Percentiles rank a stretch among this genome's conserved stretches.
Conservation (phyloP, 257 asterid species). For the Fraxinus excelsior region DNA sequence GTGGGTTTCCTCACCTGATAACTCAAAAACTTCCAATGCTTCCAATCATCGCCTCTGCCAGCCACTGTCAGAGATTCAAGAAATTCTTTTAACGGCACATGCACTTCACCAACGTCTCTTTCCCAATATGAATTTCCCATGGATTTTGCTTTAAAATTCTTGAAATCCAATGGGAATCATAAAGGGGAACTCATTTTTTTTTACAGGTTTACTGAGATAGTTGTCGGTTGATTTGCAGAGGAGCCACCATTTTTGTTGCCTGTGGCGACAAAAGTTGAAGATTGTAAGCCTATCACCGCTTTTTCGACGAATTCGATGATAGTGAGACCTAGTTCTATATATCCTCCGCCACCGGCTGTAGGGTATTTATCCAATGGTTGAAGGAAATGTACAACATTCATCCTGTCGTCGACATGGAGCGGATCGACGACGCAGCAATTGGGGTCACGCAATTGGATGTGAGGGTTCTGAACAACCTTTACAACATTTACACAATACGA, state of each 20-base stretch:
- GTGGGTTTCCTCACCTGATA: too few relatives aligned
- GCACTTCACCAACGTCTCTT: too few relatives aligned
- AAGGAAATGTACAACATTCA: slow-evolving; percentile 27
- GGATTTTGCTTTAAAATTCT: too few relatives aligned
- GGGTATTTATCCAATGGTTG: slow-evolving; percentile 23
- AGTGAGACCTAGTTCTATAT: slow-evolving; percentile 51
- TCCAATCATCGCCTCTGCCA: too few relatives aligned
- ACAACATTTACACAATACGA: too few relatives aligned
- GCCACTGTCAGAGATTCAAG: too few relatives aligned
- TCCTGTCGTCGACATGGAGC: background rate
- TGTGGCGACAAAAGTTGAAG: slow-evolving; percentile 23
- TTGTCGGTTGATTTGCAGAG: slow-evolving; percentile 17
- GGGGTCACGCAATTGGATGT: too few relatives aligned
- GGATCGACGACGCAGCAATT: too few relatives aligned
- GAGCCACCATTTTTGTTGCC: slow-evolving; percentile 27
- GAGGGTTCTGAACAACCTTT: too few relatives aligned
- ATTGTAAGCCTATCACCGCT: slow-evolving; percentile 1
- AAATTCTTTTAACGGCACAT: too few relatives aligned
- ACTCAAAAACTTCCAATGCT: too few relatives aligned
- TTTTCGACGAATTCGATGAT: slow-evolving; percentile 51
- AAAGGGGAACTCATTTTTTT: slow-evolving; percentile 72
- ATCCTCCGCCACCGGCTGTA: slow-evolving; percentile 36
- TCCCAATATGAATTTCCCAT: too few relatives aligned
- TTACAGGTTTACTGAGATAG: slow-evolving; percentile 52
- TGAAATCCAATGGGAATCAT: slow-evolving; percentile 67